Conservation (phyloP, 192 early-diverging fungal genomes). For the Spizellomyces punctatus region DNA sequence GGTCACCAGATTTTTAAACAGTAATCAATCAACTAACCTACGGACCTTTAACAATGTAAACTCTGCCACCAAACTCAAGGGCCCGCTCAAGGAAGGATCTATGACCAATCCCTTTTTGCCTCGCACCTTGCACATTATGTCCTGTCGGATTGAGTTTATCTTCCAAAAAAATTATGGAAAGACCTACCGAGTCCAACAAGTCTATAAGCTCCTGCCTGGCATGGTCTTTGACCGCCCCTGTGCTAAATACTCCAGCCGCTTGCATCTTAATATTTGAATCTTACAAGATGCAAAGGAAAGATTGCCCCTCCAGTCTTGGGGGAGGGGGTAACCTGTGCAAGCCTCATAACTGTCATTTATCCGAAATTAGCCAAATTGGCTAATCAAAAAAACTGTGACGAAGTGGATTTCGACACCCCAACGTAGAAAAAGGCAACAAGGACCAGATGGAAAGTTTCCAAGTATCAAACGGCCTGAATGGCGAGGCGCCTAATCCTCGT, state of each 20-base stretch:
- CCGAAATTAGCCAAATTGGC: too few species aligned
- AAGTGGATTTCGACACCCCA: too few species aligned
- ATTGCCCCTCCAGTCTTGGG: too few species aligned
- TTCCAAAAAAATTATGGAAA: conserved; percentile 1
- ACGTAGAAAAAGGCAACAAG: too few species aligned
- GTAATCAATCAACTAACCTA: not conserved
- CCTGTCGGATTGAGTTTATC: not conserved
- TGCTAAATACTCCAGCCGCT: not conserved
- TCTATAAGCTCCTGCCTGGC: conserved; percentile 58
- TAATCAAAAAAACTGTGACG: too few species aligned
- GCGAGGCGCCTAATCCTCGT: too few species aligned
- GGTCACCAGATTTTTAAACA: not conserved
- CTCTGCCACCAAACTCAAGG: conserved; percentile 85
- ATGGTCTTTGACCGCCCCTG: conserved; percentile 7
- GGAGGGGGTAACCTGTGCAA: too few species aligned
- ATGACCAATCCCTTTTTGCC: conserved; percentile 89
- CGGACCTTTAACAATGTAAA: conserved; percentile 79
- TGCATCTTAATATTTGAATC: too few species aligned
- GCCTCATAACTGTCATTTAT: too few species aligned
- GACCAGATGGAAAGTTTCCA: too few species aligned
- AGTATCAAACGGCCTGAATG: too few species aligned
- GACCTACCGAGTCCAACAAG: conserved; percentile 74
- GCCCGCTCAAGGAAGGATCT: conserved; percentile 80
- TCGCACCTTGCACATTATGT: conserved; percentile 59
- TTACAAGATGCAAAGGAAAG: too few species aligned